phyloP scores from a whole-genome alignment of 345 rosid species.

The Draba incana region DNA sequence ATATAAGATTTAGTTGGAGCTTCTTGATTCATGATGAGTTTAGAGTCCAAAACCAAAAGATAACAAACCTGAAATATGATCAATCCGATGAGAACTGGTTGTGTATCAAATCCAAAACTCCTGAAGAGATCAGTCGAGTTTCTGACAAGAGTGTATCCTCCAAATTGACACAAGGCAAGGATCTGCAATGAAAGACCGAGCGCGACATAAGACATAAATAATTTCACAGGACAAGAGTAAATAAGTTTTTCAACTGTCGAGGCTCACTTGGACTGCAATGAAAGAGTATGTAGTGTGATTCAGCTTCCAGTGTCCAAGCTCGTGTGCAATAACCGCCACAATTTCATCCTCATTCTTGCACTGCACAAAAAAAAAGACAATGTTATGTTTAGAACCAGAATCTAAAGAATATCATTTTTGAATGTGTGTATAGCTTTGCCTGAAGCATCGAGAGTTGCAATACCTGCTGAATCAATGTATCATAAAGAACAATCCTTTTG shows the following conservation, averaged over 20 bases:
- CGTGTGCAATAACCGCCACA: conserved; percentile 98
- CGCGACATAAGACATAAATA: not conserved
- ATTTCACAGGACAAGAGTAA: not conserved
- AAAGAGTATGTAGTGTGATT: conserved; percentile 93
- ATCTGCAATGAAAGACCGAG: conserved; percentile 52
- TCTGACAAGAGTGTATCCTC: conserved; percentile 98
- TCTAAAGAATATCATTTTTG: not conserved
- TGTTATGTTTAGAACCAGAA: conserved; percentile 16
- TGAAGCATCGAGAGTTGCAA: conserved; percentile 14
- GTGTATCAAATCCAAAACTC: conserved; percentile 96
- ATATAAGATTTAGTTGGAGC: not conserved
- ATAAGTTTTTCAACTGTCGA: not conserved
- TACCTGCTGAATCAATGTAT: conserved; percentile 99
- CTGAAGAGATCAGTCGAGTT: conserved; percentile 89
- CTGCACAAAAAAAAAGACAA: conserved; percentile 47
- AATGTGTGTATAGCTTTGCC: not conserved
- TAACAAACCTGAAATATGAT: conserved; percentile 88
- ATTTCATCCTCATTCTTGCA: conserved; percentile 92
- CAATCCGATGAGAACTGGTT: conserved; percentile 91
- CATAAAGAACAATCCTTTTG: conserved; percentile 97
- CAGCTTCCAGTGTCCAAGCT: conserved; percentile 99
- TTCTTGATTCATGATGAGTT: conserved; percentile 8
- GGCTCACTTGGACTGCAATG: conserved; percentile 82
- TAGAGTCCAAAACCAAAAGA: not conserved
- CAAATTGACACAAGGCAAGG: conserved; percentile 87